These are phyloP conservation scores for Patellifolia procumbens DNA, from an alignment of 179 eudicot genomes.

Conservation along the genomic window DNA sequence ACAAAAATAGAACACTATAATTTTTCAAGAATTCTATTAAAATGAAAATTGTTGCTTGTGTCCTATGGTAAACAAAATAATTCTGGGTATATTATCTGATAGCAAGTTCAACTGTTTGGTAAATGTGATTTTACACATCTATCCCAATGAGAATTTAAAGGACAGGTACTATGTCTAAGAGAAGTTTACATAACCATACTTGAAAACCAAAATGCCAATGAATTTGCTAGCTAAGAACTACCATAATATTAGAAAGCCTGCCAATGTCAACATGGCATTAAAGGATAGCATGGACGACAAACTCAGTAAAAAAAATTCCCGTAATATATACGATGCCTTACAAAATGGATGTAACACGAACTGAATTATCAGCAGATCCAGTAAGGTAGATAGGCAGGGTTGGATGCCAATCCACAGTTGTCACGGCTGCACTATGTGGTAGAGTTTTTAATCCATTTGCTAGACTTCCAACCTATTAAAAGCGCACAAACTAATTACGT, in stretches of 20 bases:
- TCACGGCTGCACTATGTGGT: conserved; percentile 73
- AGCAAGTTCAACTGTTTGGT: not conserved
- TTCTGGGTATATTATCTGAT: no score
- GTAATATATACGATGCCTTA: conserved; percentile 31
- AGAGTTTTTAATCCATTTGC: conserved; percentile 71
- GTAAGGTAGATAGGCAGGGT: conserved; percentile 83
- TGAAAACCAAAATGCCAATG: no score
- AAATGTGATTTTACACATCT: not conserved
- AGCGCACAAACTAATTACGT: not conserved
- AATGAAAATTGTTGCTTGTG: no score
- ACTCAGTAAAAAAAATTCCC: not conserved
- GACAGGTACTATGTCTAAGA: not conserved
- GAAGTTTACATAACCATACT: not conserved
- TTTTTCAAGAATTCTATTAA: no score
- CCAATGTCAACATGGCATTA: no score
- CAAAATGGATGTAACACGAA: conserved; percentile 71
- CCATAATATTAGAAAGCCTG: no score
- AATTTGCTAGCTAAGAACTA: no score
- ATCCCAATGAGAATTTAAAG: not conserved
- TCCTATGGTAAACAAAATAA: no score
- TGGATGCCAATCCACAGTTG: conserved; percentile 99
- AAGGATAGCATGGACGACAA: no score
- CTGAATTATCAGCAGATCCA: conserved; percentile 92
- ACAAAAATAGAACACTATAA: no score
- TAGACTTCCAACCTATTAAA: conserved; percentile 57